phyloP scores from a whole-genome alignment of 2,329 filamentous ascomycete genomes.

The Trichothecium sympodiale region DNA sequence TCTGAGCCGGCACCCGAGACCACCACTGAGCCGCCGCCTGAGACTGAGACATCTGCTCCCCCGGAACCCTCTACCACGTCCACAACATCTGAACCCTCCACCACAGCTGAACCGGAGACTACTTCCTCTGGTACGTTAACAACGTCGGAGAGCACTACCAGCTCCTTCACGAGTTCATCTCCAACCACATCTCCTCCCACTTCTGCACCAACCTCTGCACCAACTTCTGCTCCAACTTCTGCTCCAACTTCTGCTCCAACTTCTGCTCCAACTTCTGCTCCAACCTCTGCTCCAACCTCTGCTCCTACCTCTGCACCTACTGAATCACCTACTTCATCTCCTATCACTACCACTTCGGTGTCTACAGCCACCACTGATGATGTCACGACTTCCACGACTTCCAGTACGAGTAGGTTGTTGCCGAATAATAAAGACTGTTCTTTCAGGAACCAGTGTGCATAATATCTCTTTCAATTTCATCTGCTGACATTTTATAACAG shows the following conservation, averaged over 20 bases:
- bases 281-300: not conserved
- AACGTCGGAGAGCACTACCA: not conserved
- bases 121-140: not conserved
- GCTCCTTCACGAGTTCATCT: not conserved
- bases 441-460: too few relatives aligned
- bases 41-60: too few relatives aligned
- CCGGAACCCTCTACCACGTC: too few relatives aligned
- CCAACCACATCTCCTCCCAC: not conserved
- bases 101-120: not conserved
- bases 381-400: too few relatives aligned
- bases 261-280: conserved; percentile 1
- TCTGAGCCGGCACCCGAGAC: not conserved
- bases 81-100: too few relatives aligned
- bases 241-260: not conserved
- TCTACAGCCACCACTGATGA: conserved; percentile 13
- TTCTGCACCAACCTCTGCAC: not conserved
- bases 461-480: too few relatives aligned
- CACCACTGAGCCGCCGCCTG: not conserved
- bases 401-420: conserved; percentile 8
- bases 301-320: not conserved
- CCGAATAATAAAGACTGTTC: conserved; percentile 1
- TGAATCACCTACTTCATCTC: not conserved
- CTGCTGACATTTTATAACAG: too few relatives aligned
- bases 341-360: conserved; percentile 7
- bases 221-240: conserved; percentile 2